Conservation (phyloP, 176 grass and related monocot genomes). For the Saccharum spontaneum region DNA sequence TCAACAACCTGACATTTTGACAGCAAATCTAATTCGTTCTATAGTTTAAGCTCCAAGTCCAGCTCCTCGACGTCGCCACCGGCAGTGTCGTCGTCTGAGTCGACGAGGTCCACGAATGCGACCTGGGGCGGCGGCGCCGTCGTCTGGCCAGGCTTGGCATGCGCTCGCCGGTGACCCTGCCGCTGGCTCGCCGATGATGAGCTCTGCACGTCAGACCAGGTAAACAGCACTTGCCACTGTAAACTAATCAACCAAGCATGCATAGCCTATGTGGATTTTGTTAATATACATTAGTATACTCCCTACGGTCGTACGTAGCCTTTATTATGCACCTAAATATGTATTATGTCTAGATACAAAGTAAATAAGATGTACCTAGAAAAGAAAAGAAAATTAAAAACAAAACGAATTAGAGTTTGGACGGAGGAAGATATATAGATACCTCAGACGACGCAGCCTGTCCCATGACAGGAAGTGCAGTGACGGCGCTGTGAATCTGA, state of each 20-base stretch:
- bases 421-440: no score
- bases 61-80: conserved; percentile 9
- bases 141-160: background rate
- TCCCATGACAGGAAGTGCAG: background rate
- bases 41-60: conserved; percentile 55
- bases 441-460: conserved; percentile 22
- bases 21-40: background rate
- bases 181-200: conserved; percentile 22
- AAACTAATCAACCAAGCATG: background rate
- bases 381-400: background rate
- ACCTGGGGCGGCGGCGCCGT: background rate
- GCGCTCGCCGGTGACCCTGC: background rate
- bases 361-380: background rate
- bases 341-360: background rate
- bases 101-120: conserved; percentile 41
- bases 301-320: no score
- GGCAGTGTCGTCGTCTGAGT: conserved; percentile 31
- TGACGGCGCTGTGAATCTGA: background rate
- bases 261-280: background rate
- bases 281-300: no score
- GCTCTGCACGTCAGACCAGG: conserved; percentile 22
- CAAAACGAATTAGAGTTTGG: no score
- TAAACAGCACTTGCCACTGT: background rate
- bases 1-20: background rate
- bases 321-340: background rate